phyloP scores from a whole-genome alignment of 495 filamentous ascomycete species.

The Penicillium odoratum region DNA sequence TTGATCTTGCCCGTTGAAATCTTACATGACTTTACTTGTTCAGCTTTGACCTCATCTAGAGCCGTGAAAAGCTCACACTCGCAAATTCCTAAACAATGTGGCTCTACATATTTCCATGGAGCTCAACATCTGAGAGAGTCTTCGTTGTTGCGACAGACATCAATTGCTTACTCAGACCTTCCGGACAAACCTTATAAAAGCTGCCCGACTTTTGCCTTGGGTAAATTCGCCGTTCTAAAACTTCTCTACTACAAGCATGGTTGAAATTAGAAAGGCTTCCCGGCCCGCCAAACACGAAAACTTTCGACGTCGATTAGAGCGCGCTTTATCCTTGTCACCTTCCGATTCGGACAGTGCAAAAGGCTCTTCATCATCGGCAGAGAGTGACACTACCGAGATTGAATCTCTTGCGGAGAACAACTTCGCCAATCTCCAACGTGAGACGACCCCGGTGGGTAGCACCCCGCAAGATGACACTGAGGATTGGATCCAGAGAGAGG shows the following conservation, averaged over 20 bases:
- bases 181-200: background rate
- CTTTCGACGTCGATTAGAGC: constrained; percentile 2
- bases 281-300: background rate
- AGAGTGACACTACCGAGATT: background rate
- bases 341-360: constrained; percentile 2
- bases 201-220: background rate
- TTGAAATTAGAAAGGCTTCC: background rate
- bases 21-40: no score
- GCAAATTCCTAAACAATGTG: no score
- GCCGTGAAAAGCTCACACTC: no score
- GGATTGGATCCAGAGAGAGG: constrained; percentile 1
- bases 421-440: background rate
- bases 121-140: no score
- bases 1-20: no score
- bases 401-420: background rate
- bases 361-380: background rate
- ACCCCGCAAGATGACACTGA: background rate
- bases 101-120: no score
- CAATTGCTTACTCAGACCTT: background rate
- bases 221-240: background rate
- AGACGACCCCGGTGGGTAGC: background rate
- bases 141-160: background rate
- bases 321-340: constrained; percentile 3
- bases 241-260: background rate
- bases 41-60: no score